phyloP scores from a whole-genome alignment of 805 yeast genomes.

The Saccharomycopsis babjevae region DNA sequence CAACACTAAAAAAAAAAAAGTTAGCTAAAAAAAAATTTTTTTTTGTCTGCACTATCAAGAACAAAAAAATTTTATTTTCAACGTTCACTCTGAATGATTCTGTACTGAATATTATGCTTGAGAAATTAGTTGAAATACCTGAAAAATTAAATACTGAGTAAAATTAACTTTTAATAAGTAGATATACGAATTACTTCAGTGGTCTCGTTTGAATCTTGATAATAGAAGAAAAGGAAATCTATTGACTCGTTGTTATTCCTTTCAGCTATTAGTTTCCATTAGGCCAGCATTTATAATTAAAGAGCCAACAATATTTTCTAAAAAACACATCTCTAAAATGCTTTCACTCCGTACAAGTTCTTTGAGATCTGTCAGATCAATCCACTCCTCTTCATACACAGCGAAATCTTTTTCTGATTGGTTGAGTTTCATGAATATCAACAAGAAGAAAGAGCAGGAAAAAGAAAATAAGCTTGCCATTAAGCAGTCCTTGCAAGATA shows the following conservation, averaged over 20 bases:
- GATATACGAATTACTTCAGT: no score
- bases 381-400: neutral
- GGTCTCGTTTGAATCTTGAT: no score
- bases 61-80: neutral
- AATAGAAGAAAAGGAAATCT: no score
- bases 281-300: no score
- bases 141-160: neutral
- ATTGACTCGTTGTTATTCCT: no score
- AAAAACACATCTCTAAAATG: neutral
- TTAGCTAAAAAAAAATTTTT: no score
- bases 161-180: no score
- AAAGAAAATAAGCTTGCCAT: constrained; percentile 1
- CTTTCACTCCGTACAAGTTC: neutral
- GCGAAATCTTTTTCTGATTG: constrained; percentile 3
- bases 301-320: no score
- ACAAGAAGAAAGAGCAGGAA: constrained; percentile 3
- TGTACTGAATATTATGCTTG: neutral
- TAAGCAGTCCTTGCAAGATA: constrained; percentile 3
- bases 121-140: neutral
- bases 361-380: neutral
- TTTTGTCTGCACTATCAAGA: neutral
- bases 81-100: neutral
- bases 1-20: no score
- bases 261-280: no score
- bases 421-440: constrained; percentile 13